Base-by-base conservation (phyloP, 202 grass and related monocot genomes). In the Panicum hallii region DNA sequence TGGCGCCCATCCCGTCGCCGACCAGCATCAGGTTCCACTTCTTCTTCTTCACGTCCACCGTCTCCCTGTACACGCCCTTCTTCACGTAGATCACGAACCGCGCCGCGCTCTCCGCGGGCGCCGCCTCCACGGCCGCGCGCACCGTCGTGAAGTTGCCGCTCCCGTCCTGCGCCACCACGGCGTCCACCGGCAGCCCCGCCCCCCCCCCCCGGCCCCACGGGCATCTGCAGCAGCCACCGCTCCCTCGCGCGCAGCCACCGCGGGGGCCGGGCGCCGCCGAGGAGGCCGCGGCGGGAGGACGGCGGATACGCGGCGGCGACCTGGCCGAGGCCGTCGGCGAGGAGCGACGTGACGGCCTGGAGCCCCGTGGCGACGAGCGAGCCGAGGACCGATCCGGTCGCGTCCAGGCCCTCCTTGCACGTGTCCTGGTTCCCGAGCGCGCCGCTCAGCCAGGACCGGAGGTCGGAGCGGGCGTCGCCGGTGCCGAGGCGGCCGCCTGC, bases 391-490 rank as follows among this genome's bases (percentile, higher is more conserved):
- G 85, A 90, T 23, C 83, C 83, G 16, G 95, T 90, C 1, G 47
- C 74, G 67, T 90, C 87, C 13, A 98, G 82, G 61, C 93, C 83
- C 13, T 98, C 93, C 85, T 92, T 93, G 91, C 95, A 98, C 5
- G 93, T 93, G 70, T 86, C 93, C 84, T 95, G 95, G 81, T 98
- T 95, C 45, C 91, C 88, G 9, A 95, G 85, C 19, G 95, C 95
- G 30, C 89, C 95, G 74, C 93, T 90, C 0, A 98, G 87, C 95
- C 95, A 98, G 5, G 95, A 89, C 53, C 57, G 81, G 52, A 98
- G 57, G 83, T 98, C 93, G 12, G 78, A 87, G 11, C 66, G 61
- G 0, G 54, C 61, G 75, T 95, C 88, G 2, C 91, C 90, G 1
- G 93, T 98, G 79, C 94, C 94, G 47, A 73, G 16, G 22, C 45